Conservation (phyloP, 805 yeast species). For the Scheffersomyces spartinae region DNA sequence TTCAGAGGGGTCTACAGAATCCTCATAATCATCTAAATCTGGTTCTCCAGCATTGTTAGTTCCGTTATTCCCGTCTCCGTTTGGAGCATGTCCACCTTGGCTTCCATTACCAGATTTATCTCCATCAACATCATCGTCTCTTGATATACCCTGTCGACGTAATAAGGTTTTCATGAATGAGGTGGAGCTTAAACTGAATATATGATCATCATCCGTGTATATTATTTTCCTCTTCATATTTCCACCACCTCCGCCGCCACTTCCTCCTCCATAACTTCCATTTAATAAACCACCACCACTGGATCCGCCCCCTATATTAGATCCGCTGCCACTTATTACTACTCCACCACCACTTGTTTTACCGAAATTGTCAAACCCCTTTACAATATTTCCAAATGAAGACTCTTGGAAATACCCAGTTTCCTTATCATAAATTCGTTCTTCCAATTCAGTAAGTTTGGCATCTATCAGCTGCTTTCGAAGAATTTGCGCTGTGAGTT, state of each 20-base stretch:
- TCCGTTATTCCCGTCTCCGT: too few relatives aligned
- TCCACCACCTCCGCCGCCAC: constrained; percentile 12
- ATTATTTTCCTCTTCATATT: constrained; percentile 34
- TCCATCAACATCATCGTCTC: constrained; percentile 12
- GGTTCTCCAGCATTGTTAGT: too few relatives aligned
- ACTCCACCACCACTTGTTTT: constrained; percentile 27
- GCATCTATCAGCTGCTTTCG: constrained; percentile 38
- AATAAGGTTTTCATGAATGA: constrained; percentile 49
- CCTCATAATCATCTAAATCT: constrained; percentile 29
- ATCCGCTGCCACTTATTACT: too few relatives aligned
- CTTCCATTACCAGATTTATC: too few relatives aligned
- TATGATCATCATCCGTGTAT: constrained; percentile 65
- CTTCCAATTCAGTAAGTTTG: constrained; percentile 55
- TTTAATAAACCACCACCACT: too few relatives aligned
- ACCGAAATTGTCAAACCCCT: constrained; percentile 78
- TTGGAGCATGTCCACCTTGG: too few relatives aligned
- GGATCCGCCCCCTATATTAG: too few relatives aligned
- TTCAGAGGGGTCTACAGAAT: constrained; percentile 17
- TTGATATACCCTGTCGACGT: constrained; percentile 33
- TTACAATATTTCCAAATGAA: constrained; percentile 69
- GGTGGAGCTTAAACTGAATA: constrained; percentile 67
- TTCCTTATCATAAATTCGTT: constrained; percentile 68
- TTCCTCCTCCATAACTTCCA: too few relatives aligned
- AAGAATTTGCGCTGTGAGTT: neutral
- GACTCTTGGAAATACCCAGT: constrained; percentile 67